Conservation (phyloP, 345 rosid species). For the Melaleuca alternifolia region DNA sequence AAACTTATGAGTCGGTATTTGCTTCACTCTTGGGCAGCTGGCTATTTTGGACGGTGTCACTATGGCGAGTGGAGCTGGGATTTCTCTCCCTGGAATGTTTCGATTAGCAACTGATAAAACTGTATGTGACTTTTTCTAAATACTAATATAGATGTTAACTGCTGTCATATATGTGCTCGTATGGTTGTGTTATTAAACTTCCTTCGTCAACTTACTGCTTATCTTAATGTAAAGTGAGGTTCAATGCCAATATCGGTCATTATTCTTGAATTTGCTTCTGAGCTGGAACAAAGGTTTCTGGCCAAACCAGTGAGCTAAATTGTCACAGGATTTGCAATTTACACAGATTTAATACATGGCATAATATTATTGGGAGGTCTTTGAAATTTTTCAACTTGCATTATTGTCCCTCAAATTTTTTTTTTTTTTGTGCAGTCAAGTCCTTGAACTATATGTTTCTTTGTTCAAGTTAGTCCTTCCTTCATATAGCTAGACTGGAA, state of each 20-base stretch:
- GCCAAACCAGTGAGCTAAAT: neutral
- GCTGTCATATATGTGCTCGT: neutral
- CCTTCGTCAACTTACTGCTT: neutral
- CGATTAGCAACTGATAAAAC: conserved; percentile 67
- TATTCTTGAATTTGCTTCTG: neutral
- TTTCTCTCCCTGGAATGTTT: conserved; percentile 75
- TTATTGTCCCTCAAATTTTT: no score
- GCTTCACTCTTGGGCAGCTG: conserved; percentile 31
- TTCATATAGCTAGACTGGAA: no score
- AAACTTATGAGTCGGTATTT: neutral
- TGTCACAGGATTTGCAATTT: neutral
- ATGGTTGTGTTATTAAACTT: neutral
- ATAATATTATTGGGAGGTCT: no score
- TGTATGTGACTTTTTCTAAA: conserved; percentile 32
- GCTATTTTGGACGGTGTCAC: conserved; percentile 71
- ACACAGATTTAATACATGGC: neutral
- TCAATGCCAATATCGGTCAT: neutral
- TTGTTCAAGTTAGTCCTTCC: neutral
- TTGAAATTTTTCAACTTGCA: no score
- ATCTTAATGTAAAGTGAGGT: neutral
- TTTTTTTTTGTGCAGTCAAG: neutral
- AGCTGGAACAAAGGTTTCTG: neutral
- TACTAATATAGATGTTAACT: neutral
- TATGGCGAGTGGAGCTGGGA: conserved; percentile 75
- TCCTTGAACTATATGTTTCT: neutral